Conservation (phyloP, 768 basidiomycete genomes). For the Naganishia friedmannii region DNA sequence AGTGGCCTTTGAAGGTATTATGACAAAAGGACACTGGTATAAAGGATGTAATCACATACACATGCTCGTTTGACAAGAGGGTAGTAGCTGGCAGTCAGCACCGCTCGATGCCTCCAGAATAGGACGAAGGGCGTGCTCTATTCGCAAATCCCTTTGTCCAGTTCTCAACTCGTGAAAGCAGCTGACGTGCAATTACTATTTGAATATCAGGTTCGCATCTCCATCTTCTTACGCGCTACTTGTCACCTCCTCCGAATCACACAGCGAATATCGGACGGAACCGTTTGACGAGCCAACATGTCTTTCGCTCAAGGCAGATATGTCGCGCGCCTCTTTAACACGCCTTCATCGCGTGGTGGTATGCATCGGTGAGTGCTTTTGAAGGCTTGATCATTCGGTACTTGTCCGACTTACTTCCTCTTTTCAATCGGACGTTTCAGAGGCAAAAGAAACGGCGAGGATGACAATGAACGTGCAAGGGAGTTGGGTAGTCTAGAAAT, state of each 20-base stretch:
- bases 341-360: background rate
- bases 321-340: slow-evolving; percentile 19
- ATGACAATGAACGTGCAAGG: background rate
- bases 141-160: background rate
- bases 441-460: background rate
- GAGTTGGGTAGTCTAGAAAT: too few relatives aligned
- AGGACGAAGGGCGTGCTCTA: background rate
- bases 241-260: background rate
- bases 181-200: background rate
- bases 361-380: background rate
- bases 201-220: background rate
- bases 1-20: background rate
- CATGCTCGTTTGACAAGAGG: background rate
- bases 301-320: slow-evolving; percentile 18
- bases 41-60: background rate
- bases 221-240: background rate
- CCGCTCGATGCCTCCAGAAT: background rate
- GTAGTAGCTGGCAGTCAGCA: background rate
- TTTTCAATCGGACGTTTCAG: background rate
- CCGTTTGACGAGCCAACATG: background rate
- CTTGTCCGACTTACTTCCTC: background rate
- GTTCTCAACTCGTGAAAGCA: background rate
- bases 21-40: background rate
- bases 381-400: background rate
- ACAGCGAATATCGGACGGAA: background rate